Base-by-base conservation (phyloP, 2,329 filamentous ascomycete genomes). In the Aureobasidium sp. region DNA sequence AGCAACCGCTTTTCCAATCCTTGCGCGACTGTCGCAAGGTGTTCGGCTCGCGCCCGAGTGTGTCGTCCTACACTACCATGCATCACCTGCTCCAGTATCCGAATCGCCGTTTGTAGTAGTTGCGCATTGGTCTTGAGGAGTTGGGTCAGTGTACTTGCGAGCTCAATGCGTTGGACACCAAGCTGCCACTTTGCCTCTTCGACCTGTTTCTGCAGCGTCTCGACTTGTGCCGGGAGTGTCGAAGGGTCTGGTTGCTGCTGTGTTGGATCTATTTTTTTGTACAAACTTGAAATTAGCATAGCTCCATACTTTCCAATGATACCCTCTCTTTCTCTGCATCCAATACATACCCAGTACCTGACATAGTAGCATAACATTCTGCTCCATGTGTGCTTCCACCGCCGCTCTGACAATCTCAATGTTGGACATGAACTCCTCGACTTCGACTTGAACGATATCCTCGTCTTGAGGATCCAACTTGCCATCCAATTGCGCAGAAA, bases 51-150 rank as follows among this genome's bases (percentile, higher is more conserved):
- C 0, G 77, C 72, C 61, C 74, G 74, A 2, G 72, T 72, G 45
- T 70, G 69, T 0, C 78, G 71, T 1, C 77, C 69, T 0, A 79
- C 67, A 3, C 73, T 69, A 53, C 78, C 78, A 64, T 80, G 77
- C 39, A 78, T 74, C 0, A 73, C 77, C 64, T 79, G 78, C 66
- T 81, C 78, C 8, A 80, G 72, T 37, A 74, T 71, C 17, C 70
- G 71, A 53, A 81, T 76, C 42, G 69, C 67, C n/a, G 69, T 67
- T 45, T 73, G 70, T 12, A 78, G 70, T 19, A 76, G 64, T 22
- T 69, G 49, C 31, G 73, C 71, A 64, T 79, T 75, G 0, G 72
- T 65, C 3, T 64, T 54, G 7, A 78, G 73, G 1, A 78, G 66
- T 0, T 67, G 45, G 1, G 70, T 67, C 2, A 70, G 63, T 5